phyloP scores from a whole-genome alignment of 495 filamentous ascomycete species.

The Durotheca rogersii region DNA sequence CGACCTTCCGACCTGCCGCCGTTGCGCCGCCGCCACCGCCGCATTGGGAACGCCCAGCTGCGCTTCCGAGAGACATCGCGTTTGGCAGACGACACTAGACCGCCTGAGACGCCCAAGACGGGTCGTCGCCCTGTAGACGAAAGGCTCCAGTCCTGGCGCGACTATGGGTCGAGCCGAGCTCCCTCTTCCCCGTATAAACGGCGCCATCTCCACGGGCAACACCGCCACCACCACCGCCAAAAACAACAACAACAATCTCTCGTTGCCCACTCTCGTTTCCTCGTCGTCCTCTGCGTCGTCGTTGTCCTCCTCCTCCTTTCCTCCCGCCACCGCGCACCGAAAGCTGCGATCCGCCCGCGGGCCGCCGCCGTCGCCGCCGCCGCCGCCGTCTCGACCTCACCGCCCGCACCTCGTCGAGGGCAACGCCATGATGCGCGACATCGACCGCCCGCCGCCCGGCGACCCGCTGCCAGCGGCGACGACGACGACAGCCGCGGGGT shows the following conservation, averaged over 20 bases:
- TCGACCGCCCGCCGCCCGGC: constrained; percentile 41
- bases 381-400: no score
- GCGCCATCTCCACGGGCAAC: neutral
- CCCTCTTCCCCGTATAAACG: constrained; percentile 26
- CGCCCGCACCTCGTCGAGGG: constrained; percentile 46
- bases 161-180: constrained; percentile 27
- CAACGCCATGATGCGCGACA: constrained; percentile 39
- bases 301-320: no score
- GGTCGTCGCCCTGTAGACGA: no score
- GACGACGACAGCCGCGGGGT: no score
- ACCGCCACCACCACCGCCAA: neutral
- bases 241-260: constrained; percentile 2
- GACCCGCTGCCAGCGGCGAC: no score
- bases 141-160: constrained; percentile 11
- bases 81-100: constrained; percentile 13
- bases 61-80: constrained; percentile 9
- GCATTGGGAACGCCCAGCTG: constrained; percentile 9
- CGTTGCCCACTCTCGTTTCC: no score
- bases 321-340: constrained; percentile 46
- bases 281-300: no score
- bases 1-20: no score
- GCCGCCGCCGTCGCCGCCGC: no score
- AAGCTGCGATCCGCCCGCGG: constrained; percentile 40
- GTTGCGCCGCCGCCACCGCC: no score
- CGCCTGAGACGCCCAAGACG: no score